These are phyloP conservation scores for Ricinus communis DNA, from an alignment of 345 rosid species.

Conservation along the genomic window DNA sequence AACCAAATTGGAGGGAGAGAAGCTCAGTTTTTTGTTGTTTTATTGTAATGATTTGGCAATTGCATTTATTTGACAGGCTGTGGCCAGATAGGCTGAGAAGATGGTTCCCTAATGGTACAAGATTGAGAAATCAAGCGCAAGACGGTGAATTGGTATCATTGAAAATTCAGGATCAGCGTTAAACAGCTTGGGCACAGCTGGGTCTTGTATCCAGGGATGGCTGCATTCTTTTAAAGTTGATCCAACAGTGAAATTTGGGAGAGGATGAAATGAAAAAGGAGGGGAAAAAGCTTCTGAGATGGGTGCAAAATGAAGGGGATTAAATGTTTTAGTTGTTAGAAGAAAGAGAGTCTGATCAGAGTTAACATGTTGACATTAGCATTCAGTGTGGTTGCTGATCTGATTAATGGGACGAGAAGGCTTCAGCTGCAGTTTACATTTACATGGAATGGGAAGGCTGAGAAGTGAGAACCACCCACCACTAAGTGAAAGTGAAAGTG, in stretches of 20 bases:
- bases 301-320: background rate
- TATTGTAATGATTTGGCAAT: background rate
- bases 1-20: too few species aligned
- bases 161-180: constrained; percentile 61
- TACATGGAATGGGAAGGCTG: too few species aligned
- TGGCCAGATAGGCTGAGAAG: constrained; percentile 70
- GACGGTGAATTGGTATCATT: constrained; percentile 73
- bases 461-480: too few species aligned
- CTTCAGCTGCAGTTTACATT: too few species aligned
- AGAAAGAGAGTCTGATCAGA: too few species aligned
- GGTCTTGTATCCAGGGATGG: constrained; percentile 5
- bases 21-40: background rate
- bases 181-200: constrained; percentile 17
- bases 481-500: too few species aligned
- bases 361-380: too few species aligned
- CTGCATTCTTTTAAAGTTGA: background rate
- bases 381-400: too few species aligned
- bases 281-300: background rate
- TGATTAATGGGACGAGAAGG: too few species aligned
- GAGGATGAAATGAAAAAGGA: background rate
- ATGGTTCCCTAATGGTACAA: constrained; percentile 57
- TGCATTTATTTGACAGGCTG: constrained; percentile 43
- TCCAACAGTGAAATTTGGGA: background rate
- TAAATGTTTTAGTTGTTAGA: too few species aligned
- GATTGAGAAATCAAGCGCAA: constrained; percentile 49